A percentile compares a stretch with the other conserved stretches of the same genome.
These are phyloP conservation scores for Alternaria novae-zelandiae DNA, from an alignment of 2,329 filamentous ascomycete genomes.

Conservation along the genomic window DNA sequence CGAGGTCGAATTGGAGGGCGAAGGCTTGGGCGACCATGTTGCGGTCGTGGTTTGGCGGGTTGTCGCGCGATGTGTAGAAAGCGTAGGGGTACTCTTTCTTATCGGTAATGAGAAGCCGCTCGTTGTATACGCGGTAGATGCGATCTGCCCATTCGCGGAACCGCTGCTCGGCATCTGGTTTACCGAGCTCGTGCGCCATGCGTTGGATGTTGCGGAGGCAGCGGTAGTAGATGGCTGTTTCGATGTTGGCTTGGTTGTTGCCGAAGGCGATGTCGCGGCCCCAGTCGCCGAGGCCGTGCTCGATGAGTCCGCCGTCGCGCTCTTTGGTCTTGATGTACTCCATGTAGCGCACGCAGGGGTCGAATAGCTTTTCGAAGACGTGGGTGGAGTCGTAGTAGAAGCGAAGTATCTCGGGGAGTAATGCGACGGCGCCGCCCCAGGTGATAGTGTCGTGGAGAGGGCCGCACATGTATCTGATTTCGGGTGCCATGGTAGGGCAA, in stretches of 20 bases:
- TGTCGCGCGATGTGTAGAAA: conserved; percentile 50
- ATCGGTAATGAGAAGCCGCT: conserved; percentile 24
- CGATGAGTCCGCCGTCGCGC: conserved; percentile 50
- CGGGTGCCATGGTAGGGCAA: conserved; percentile 57
- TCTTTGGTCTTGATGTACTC: conserved; percentile 52
- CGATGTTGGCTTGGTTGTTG: conserved; percentile 55
- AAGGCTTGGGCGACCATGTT: conserved; percentile 51
- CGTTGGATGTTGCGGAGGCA: conserved; percentile 38
- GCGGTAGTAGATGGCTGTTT: conserved; percentile 54
- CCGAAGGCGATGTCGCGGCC: conserved; percentile 53
- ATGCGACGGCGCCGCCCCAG: conserved; percentile 51
- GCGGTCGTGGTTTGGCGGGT: conserved; percentile 39
- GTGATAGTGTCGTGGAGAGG: conserved; percentile 57
- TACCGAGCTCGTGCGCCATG: conserved; percentile 39
- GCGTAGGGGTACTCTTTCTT: conserved; percentile 41
- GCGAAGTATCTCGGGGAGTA: conserved; percentile 44
- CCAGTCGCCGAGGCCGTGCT: conserved; percentile 55
- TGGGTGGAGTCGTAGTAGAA: conserved; percentile 51
- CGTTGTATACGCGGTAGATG: conserved; percentile 28
- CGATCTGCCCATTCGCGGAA: conserved; percentile 31
- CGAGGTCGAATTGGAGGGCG: conserved; percentile 46
- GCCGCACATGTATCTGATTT: conserved; percentile 58
- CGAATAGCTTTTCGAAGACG: conserved; percentile 48
- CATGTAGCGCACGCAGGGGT: conserved; percentile 51
- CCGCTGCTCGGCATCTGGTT: conserved; percentile 10